phyloP scores from a whole-genome alignment of 2,329 filamentous ascomycete genomes.

The Alternaria sp. region DNA sequence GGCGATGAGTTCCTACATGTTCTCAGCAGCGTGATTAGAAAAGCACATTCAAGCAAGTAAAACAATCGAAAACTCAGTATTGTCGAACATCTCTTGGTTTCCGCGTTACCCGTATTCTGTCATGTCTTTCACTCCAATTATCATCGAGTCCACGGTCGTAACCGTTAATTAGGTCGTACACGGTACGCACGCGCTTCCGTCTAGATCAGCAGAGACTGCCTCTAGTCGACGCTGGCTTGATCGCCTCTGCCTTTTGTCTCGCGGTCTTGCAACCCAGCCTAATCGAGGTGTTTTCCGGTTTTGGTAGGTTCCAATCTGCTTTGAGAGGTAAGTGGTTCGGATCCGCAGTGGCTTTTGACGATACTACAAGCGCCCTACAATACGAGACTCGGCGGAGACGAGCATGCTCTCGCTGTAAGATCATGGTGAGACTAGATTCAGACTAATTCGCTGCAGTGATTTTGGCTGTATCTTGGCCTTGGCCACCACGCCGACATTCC shows the following conservation, averaged over 20 bases:
- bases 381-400: not conserved
- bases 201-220: not conserved
- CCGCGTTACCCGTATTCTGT: not conserved
- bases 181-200: conserved; percentile 4
- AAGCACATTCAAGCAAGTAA: not conserved
- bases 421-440: not conserved
- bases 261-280: not conserved
- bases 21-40: not conserved
- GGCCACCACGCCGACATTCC: not conserved
- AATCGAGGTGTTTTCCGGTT: not conserved
- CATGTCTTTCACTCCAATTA: not conserved
- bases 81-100: not conserved
- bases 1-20: not conserved
- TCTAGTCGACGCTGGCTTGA: not conserved
- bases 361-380: not conserved
- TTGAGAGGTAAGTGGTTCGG: not conserved
- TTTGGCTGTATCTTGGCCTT: not conserved
- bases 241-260: not conserved
- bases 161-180: conserved; percentile 2
- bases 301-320: not conserved
- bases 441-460: not conserved
- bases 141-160: not conserved
- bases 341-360: not conserved
- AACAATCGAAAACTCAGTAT: conserved; percentile 8
- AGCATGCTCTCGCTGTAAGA: not conserved